Conservation (phyloP, 78 protist species). For the Polysphondylium violaceum region DNA sequence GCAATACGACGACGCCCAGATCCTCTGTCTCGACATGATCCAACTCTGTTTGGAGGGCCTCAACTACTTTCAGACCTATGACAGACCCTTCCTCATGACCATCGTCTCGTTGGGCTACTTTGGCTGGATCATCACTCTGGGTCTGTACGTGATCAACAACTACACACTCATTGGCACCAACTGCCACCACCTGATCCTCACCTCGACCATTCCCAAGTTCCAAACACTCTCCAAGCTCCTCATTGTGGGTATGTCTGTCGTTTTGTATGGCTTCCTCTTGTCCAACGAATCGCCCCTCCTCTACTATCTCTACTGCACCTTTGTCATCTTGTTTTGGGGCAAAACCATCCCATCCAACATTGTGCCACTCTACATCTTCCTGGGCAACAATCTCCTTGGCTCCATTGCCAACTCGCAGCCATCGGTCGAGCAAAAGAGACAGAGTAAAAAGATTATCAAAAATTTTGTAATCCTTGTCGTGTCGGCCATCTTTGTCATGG, state of each 20-base stretch:
- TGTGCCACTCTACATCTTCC: conserved; percentile 51
- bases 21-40: conserved; percentile 32
- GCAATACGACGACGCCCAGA: conserved; percentile 68
- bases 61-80: conserved; percentile 88
- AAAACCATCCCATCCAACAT: conserved; percentile 63
- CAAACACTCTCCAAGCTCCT: conserved; percentile 14
- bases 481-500: conserved; percentile 38
- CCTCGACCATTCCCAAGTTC: neutral
- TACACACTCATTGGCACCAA: conserved; percentile 33
- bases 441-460: neutral
- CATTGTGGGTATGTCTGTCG: neutral
- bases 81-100: conserved; percentile 83
- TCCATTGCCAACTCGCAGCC: neutral
- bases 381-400: neutral
- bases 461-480: neutral
- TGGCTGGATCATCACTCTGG: conserved; percentile 79
- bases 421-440: no score
- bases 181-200: neutral
- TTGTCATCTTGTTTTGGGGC: conserved; percentile 69
- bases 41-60: conserved; percentile 75
- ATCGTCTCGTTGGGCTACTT: conserved; percentile 84
- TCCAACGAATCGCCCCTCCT: conserved; percentile 59
- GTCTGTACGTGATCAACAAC: conserved; percentile 51
- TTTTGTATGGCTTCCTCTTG: conserved; percentile 29
- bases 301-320: conserved; percentile 57